Evolutionary conservation across 2,329 filamentous ascomycete species (phyloP).

Genomic region (Ilyonectria robusta): DNA sequence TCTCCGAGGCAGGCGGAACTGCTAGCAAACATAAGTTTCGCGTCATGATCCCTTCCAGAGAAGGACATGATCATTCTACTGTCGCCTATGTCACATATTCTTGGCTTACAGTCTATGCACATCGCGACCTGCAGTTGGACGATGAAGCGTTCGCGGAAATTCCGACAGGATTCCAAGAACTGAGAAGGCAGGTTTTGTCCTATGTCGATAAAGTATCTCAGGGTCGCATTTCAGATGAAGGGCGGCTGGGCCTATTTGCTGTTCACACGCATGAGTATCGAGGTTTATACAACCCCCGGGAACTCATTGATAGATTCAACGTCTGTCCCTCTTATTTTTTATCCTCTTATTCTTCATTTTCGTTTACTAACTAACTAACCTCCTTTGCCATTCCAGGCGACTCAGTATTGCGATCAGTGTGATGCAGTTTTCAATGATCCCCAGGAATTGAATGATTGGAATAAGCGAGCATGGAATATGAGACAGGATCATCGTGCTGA

Average conservation of each 20-base stretch:
- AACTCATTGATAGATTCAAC: background rate
- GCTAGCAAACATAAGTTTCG: background rate
- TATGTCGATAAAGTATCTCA: background rate
- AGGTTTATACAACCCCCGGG: background rate
- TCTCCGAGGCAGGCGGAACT: background rate
- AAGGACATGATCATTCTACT: background rate
- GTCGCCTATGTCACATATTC: background rate
- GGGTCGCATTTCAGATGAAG: background rate
- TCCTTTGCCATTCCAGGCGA: background rate
- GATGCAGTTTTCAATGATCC: background rate
- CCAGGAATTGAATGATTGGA: background rate
- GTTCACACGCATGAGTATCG: background rate
- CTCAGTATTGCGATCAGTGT: background rate
- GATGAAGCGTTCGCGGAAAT: background rate
- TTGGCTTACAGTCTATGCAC: background rate
- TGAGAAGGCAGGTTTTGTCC: background rate
- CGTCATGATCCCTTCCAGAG: background rate
- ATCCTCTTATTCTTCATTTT: background rate
- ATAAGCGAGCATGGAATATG: background rate
- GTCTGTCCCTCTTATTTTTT: background rate
- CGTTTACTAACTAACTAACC: background rate
- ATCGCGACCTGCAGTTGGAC: background rate
- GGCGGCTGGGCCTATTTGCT: background rate
- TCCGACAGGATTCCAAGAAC: background rate
- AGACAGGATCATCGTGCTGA: background rate